Percentiles rank a stretch among this genome's conserved stretches.
Evolutionary conservation across 805 yeast genomes (phyloP).

Genomic region (Candida nitratophila): DNA sequence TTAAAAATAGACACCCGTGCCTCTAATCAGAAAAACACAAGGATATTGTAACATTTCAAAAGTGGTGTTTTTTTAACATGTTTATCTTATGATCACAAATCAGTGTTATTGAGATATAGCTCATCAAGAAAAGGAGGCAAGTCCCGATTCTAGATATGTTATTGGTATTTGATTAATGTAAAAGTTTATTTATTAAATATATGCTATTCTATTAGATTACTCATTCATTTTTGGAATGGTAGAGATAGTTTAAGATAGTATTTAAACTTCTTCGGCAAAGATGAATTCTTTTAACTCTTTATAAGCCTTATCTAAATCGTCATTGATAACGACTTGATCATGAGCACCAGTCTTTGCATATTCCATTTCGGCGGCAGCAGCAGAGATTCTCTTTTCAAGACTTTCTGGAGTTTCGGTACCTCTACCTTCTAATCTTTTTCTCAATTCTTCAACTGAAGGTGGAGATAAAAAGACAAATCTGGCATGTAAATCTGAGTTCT

Average conservation of each 20-base stretch:
- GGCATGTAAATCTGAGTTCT: constrained; percentile 75
- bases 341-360: constrained; percentile 90
- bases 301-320: constrained; percentile 86
- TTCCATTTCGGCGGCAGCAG: constrained; percentile 85
- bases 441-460: constrained; percentile 77
- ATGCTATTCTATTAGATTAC: no score
- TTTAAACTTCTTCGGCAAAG: constrained; percentile 31
- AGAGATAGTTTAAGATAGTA: not conserved
- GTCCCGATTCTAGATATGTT: no score
- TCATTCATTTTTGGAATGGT: no score
- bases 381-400: constrained; percentile 72
- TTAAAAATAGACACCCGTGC: no score
- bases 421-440: constrained; percentile 71
- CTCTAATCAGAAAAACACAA: no score
- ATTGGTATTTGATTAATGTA: no score
- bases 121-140: no score
- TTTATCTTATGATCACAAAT: no score
- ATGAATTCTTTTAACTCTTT: constrained; percentile 72
- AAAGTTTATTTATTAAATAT: no score
- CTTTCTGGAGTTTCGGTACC: constrained; percentile 94
- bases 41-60: no score
- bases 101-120: no score
- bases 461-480: constrained; percentile 86
- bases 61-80: no score
- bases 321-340: constrained; percentile 83